Evolutionary conservation across 2,329 filamentous ascomycete species (phyloP).

Genomic region (Aspergillus vadensis): DNA sequence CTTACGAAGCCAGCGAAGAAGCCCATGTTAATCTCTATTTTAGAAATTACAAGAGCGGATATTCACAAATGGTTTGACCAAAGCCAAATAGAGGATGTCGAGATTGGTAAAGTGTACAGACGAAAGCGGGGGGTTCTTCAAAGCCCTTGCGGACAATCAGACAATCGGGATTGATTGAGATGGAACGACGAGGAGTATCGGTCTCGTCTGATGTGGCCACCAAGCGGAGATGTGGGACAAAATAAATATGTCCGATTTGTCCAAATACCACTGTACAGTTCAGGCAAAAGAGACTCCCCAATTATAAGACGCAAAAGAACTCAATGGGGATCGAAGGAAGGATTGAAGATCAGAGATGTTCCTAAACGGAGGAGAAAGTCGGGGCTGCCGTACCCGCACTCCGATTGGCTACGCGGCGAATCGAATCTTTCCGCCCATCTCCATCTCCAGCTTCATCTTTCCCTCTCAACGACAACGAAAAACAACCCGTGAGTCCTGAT

Average conservation of each 20-base stretch:
- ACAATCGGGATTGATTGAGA: background rate
- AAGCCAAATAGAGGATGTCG: background rate
- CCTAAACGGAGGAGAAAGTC: background rate
- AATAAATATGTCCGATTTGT: no score
- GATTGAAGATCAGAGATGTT: background rate
- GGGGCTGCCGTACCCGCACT: conserved; percentile 28
- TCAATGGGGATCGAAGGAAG: background rate
- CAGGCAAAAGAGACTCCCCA: no score
- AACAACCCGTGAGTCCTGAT: no score
- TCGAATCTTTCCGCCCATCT: conserved; percentile 34
- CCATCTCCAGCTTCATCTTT: conserved; percentile 6
- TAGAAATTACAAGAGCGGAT: background rate
- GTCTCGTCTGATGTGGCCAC: background rate
- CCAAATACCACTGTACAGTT: no score
- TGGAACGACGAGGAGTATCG: background rate
- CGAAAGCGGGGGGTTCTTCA: background rate
- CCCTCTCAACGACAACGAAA: conserved; percentile 1
- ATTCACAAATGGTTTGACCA: background rate
- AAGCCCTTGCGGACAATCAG: background rate
- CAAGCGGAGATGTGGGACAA: no score
- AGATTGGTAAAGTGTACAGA: background rate
- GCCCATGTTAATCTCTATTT: conserved; percentile 16
- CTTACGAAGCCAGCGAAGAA: conserved; percentile 65
- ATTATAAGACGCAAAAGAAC: no score
- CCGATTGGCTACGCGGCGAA: conserved; percentile 38